Conservation (phyloP, 257 asterid species). For the Penstemon newberryi region DNA sequence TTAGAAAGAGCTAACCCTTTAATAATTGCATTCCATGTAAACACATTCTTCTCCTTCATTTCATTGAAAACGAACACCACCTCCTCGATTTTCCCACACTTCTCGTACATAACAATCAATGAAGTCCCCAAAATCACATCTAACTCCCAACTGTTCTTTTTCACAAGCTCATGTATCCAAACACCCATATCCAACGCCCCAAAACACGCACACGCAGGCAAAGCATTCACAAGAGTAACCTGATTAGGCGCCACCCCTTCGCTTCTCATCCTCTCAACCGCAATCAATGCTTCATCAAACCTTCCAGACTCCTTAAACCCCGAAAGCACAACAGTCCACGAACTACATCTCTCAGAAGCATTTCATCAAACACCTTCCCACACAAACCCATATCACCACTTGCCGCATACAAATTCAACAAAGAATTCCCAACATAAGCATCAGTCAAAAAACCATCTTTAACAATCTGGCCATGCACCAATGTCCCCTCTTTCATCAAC, state of each 20-base stretch:
- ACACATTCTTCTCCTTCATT: conserved; percentile 56
- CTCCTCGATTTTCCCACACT: conserved; percentile 52
- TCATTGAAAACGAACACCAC: conserved; percentile 48
- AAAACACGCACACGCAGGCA: conserved; percentile 61
- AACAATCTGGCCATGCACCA: conserved; percentile 47
- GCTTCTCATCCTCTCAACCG: conserved; percentile 55
- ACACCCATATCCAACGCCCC: conserved; percentile 57
- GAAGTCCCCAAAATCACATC: conserved; percentile 80
- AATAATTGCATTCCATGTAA: conserved; percentile 67
- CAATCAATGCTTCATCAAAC: conserved; percentile 52
- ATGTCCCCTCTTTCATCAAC: conserved; percentile 39
- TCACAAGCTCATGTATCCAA: conserved; percentile 57
- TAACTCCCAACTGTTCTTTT: conserved; percentile 49
- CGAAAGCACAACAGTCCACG: conserved; percentile 70
- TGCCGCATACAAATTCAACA: conserved; percentile 56
- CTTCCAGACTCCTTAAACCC: conserved; percentile 56
- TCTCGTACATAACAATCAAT: conserved; percentile 67
- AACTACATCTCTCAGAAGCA: conserved; percentile 73
- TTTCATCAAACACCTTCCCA: conserved; percentile 62
- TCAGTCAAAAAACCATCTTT: conserved; percentile 47
- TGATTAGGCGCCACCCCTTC: conserved; percentile 59
- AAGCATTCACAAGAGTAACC: conserved; percentile 70
- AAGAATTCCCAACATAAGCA: conserved; percentile 63
- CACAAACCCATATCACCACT: conserved; percentile 51
- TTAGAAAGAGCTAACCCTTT: conserved; percentile 64